These are phyloP conservation scores for Wallacemonas sp. DNA, from an alignment of 208 protist species.

Conservation along the genomic window DNA sequence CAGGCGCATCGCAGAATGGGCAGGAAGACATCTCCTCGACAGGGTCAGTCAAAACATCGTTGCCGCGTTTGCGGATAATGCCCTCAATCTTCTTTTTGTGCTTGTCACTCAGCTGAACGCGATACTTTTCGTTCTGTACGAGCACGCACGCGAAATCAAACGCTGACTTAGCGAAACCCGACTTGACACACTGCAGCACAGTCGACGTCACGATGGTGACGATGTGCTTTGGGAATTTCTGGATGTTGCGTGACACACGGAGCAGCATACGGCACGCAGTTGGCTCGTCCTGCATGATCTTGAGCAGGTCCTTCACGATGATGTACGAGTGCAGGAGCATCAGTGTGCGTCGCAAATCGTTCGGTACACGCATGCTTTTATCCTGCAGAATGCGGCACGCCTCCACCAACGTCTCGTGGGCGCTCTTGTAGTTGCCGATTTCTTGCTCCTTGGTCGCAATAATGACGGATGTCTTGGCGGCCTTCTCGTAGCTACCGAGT, in stretches of 20 bases:
- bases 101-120: conserved; percentile 90
- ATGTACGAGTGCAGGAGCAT: conserved; percentile 98
- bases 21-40: conserved; percentile 86
- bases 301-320: conserved; percentile 94
- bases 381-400: conserved; percentile 89
- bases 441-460: conserved; percentile 96
- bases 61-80: conserved; percentile 91
- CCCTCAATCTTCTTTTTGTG: conserved; percentile 96
- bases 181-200: conserved; percentile 95
- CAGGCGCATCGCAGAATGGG: conserved; percentile 90
- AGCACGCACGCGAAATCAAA: conserved; percentile 96
- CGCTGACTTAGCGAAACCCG: conserved; percentile 89
- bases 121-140: conserved; percentile 95
- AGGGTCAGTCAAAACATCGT: conserved; percentile 85
- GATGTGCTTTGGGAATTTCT: conserved; percentile 94
- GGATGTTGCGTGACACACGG: conserved; percentile 94
- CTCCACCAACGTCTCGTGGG: conserved; percentile 95
- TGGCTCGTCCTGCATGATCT: conserved; percentile 87
- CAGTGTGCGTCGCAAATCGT: conserved; percentile 89
- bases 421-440: conserved; percentile 92
- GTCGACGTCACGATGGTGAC: conserved; percentile 94
- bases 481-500: conserved; percentile 95
- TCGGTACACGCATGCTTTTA: conserved; percentile 87
- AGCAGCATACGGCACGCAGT: conserved; percentile 95
- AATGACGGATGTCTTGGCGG: conserved; percentile 94